Evolutionary conservation across 2,329 filamentous ascomycete genomes (phyloP), one percentile per base, ranked within the genome.

Genomic region (Ophiostoma himal-ulmi): DNA sequence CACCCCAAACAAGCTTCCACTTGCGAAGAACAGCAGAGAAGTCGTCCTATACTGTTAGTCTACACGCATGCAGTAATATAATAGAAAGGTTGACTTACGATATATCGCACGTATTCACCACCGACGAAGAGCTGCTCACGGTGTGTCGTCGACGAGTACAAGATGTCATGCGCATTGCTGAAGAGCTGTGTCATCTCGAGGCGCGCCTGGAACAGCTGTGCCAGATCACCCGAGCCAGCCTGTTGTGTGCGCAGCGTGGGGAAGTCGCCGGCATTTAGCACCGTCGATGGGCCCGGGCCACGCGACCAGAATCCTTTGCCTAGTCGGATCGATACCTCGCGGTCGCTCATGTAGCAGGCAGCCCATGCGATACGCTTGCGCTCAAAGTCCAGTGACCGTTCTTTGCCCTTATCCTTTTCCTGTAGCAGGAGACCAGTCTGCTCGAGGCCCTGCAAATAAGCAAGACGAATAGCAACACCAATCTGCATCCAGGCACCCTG

Each of bases 401-500:
- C 13, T 85, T 84, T 11, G 62, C 17, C 36, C 62, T 84, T 82
- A 52, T 88, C 85, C 41, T 86, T 67, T 3, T 67, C 37, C 39
- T 67, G 65, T 84, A 68, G 62, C 62, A 86, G 83, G 74, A 92
- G 88, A 0, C 88, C 88, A 26, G 89, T 91, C 71, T 88, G 83
- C 76, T 92, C 90, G 22, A 92, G 81, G 1, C 87, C 87, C 20
- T 91, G 85, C 68, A 90, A 90, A 76, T 92, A 92, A 0, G 86
- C 89, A 2, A 91, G 85, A 7, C 90, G 84, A 7, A 92, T 79
- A 3, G 90, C 90, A 26, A 89, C 84, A 1, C 90, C 90, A 6
- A 91, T 88, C 74, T 91, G 88, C 89, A 92, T 92, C 90, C 90
- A 92, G 0, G 89, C 89, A 39, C 90, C 89, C 64, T 90, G 85